phyloP scores from a whole-genome alignment of 768 basidiomycete species.

The Russula brevipes region DNA sequence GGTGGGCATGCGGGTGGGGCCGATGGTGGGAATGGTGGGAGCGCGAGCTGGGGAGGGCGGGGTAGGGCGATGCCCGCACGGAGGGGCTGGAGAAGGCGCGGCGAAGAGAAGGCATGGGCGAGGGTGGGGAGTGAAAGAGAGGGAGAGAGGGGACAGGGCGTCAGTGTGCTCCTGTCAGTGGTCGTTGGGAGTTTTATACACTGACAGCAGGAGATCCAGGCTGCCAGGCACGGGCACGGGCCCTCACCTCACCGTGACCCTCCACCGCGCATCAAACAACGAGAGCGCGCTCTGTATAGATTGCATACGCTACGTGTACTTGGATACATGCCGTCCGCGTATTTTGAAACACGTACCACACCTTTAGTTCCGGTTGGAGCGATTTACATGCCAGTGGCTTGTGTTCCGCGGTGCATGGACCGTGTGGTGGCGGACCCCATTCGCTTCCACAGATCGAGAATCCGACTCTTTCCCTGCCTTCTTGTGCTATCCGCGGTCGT shows the following conservation, averaged over 20 bases:
- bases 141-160: neutral
- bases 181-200: neutral
- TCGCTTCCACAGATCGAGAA: neutral
- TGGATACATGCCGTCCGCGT: neutral
- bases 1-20: slow-evolving; percentile 33
- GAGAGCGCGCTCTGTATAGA: neutral
- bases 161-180: neutral
- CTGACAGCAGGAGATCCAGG: neutral
- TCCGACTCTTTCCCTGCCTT: neutral
- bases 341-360: neutral
- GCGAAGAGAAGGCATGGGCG: slow-evolving; percentile 71
- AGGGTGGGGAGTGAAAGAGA: slow-evolving; percentile 20
- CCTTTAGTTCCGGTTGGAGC: too few species aligned
- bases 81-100: slow-evolving; percentile 66
- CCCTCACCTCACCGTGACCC: too few species aligned
- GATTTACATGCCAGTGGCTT: neutral
- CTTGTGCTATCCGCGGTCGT: slow-evolving; percentile 4
- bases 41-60: slow-evolving; percentile 35
- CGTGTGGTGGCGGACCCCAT: neutral
- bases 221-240: slow-evolving; percentile 1
- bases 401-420: neutral
- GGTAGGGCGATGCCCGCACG: slow-evolving; percentile 68
- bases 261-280: neutral
- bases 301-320: neutral
- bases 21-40: slow-evolving; percentile 21